Evolutionary conservation across 129 eudicot species (phyloP), one percentile per base, ranked within the genome.

Genomic region (Escallonia rubra): DNA sequence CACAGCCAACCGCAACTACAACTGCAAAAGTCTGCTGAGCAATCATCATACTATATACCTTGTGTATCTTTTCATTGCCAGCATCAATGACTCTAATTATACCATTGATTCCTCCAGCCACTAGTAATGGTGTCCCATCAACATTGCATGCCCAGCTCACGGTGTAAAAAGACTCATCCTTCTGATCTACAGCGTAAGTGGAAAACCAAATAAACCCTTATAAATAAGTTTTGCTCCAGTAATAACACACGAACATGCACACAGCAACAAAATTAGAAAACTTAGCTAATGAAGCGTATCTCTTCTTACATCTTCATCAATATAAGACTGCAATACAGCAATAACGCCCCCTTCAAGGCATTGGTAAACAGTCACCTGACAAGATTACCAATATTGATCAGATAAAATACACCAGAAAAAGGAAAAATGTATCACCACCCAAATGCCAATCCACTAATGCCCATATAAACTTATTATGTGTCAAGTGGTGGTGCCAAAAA

Each of bases 81-180:
- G 92, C 91, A 87, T 90, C 93, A 72, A 94, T 87, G 63, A 94
- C 97, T 49, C 97, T 97, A 14, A 90, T 87, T 61, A 94, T 78
- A 46, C 99, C 99, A 81, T 89, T 87, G 43, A 87, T 84, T 59
- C 99, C 99, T 74, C 95, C 99, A 61, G 97, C 96, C 48, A 94
- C 99, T 57, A 94, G 72, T 54, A 84, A 73, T 46, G 99, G 99
- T 6, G 82, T 67, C 57, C 96, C 94, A 15, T 85, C 89, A 77
- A 83, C 61, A 79, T 78, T 83, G 65, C 96, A 86, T 16, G 99
- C 99, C 99, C 99, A 94, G 72, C 89, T 85, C 48, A 94, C 99
- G 54, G 99, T 94, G 79, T 89, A 94, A 70, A 94, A 94, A 15
- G 97, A 89, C 77, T 94, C 99, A 10, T 94, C 99, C 78, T 94